A percentile compares a stretch with the other conserved stretches of the same genome.
These are phyloP conservation scores for Hanseniaspora clermontiae DNA, from an alignment of 805 yeast genomes.

Conservation along the genomic window DNA sequence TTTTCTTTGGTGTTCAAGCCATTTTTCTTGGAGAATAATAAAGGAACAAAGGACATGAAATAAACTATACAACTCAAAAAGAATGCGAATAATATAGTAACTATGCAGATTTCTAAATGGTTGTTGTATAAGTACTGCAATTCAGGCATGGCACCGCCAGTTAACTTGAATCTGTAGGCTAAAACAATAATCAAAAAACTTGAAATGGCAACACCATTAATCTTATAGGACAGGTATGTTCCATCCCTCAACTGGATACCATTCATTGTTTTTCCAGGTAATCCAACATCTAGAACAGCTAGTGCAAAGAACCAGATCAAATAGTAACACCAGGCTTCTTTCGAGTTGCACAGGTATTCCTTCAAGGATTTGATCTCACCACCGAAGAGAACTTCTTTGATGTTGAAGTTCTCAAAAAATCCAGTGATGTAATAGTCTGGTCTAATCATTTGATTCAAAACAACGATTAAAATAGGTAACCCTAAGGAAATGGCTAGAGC, in stretches of 20 bases:
- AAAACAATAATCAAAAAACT: slow-evolving; percentile 32
- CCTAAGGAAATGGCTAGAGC: slow-evolving; percentile 52
- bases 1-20: slow-evolving; percentile 42
- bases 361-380: slow-evolving; percentile 28
- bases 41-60: slow-evolving; percentile 52
- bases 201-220: slow-evolving; percentile 62
- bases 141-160: slow-evolving; percentile 59
- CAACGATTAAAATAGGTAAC: slow-evolving; percentile 50
- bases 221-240: slow-evolving; percentile 52
- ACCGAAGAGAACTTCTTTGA: slow-evolving; percentile 25
- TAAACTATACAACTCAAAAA: slow-evolving; percentile 54
- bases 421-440: slow-evolving; percentile 44
- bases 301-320: slow-evolving; percentile 59
- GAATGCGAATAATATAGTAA: slow-evolving; percentile 52
- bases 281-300: slow-evolving; percentile 46
- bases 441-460: slow-evolving; percentile 51
- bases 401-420: slow-evolving; percentile 29
- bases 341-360: slow-evolving; percentile 31
- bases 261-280: slow-evolving; percentile 50
- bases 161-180: slow-evolving; percentile 38
- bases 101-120: slow-evolving; percentile 49
- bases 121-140: slow-evolving; percentile 62
- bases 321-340: slow-evolving; percentile 50
- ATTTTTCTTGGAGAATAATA: slow-evolving; percentile 36
- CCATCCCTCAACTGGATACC: slow-evolving; percentile 76